Evolutionary conservation across 2,329 filamentous ascomycete genomes (phyloP).

Genomic region (Huntiella bhutanensis): DNA sequence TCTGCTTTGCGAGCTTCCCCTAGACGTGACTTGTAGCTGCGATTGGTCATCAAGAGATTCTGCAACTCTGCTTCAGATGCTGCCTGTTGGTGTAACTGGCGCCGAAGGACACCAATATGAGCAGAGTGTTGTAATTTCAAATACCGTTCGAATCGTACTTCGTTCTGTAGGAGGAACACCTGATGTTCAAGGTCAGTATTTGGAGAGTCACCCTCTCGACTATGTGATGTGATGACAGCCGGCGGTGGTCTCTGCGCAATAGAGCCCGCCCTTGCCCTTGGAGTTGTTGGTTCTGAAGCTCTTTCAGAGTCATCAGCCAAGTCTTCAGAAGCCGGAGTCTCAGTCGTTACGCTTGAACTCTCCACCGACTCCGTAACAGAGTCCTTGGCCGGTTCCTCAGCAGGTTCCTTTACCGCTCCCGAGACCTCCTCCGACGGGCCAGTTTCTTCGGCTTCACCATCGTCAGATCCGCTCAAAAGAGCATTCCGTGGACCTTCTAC

Average conservation of each 20-base stretch:
- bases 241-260: background rate
- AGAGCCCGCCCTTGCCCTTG: background rate
- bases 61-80: conserved; percentile 68
- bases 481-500: background rate
- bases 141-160: conserved; percentile 67
- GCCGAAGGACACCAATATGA: conserved; percentile 60
- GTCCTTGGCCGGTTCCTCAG: background rate
- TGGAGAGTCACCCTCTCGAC: background rate
- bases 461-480: conserved; percentile 1
- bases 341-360: background rate
- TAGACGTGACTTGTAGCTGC: conserved; percentile 51
- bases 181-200: conserved; percentile 39
- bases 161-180: conserved; percentile 58
- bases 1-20: conserved; percentile 55
- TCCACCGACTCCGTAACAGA: too few relatives aligned
- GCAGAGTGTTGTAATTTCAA: conserved; percentile 68
- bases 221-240: background rate
- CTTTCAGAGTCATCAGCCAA: background rate
- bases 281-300: background rate
- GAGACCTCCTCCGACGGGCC: background rate
- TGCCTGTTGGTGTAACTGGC: conserved; percentile 56
- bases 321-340: background rate
- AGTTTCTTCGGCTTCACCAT: background rate
- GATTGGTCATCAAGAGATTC: conserved; percentile 59
- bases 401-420: background rate